A percentile compares a stretch with the other conserved stretches of the same genome.
Conservation (phyloP, 2,329 filamentous ascomycete species). For the Pezicula radicicola region DNA sequence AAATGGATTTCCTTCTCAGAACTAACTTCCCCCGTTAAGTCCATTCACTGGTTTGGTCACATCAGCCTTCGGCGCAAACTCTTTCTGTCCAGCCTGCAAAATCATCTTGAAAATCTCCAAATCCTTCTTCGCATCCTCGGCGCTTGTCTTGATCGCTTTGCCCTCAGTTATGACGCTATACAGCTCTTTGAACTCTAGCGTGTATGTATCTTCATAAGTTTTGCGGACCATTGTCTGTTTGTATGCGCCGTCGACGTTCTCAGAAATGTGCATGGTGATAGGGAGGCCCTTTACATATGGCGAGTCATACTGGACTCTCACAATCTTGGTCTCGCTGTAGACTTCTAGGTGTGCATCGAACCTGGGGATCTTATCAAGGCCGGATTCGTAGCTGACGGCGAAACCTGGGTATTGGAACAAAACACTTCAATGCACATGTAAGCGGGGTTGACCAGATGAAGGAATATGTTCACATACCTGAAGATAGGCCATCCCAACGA, state of each 20-base stretch:
- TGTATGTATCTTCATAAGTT: slow-evolving; percentile 43
- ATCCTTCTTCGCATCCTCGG: slow-evolving; percentile 23
- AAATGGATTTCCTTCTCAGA: not conserved
- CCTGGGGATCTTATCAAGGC: slow-evolving; percentile 47
- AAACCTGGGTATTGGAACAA: slow-evolving; percentile 39
- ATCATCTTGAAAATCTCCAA: slow-evolving; percentile 18
- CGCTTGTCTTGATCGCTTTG: slow-evolving; percentile 27
- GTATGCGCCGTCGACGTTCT: slow-evolving; percentile 35
- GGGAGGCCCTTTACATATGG: slow-evolving; percentile 54
- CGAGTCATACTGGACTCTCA: slow-evolving; percentile 52
- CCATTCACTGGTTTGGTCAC: too few species aligned
- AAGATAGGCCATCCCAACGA: slow-evolving; percentile 37
- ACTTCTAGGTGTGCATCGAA: slow-evolving; percentile 53
- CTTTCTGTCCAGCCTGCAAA: not conserved
- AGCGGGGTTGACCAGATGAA: too few species aligned
- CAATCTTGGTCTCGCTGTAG: slow-evolving; percentile 49
- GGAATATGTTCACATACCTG: not conserved
- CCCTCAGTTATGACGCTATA: slow-evolving; percentile 24
- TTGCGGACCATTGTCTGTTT: slow-evolving; percentile 11
- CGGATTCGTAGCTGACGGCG: slow-evolving; percentile 54
- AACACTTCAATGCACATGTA: slow-evolving; percentile 33
- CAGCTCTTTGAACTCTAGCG: slow-evolving; percentile 32
- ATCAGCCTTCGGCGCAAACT: not conserved
- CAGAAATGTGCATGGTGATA: slow-evolving; percentile 36
- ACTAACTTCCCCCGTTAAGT: too few species aligned